Evolutionary conservation across 2,329 filamentous ascomycete genomes (phyloP).

Genomic region (Colletotrichum shisoi): DNA sequence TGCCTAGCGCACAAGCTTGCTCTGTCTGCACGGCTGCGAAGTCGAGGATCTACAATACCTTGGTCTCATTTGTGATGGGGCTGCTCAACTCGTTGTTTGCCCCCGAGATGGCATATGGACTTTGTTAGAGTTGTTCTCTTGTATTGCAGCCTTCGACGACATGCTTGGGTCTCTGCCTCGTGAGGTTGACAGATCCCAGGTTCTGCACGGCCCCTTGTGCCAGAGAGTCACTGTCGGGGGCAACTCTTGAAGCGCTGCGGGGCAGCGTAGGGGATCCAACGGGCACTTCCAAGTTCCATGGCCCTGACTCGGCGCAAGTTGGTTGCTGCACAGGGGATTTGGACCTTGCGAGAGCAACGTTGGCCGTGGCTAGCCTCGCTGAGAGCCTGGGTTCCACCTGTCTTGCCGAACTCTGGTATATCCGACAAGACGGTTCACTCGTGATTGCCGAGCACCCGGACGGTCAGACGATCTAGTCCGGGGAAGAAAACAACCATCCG

Average conservation of each 20-base stretch:
- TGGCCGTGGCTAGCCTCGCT: conserved; percentile 6
- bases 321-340: conserved; percentile 9
- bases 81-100: background rate
- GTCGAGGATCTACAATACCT: background rate
- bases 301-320: conserved; percentile 25
- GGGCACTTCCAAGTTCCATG: conserved; percentile 34
- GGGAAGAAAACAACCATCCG: conserved; percentile 22
- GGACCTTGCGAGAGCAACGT: conserved; percentile 19
- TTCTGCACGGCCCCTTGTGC: conserved; percentile 19
- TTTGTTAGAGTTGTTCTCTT: background rate
- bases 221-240: conserved; percentile 11
- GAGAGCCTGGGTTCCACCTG: conserved; percentile 23
- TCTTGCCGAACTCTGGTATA: conserved; percentile 19
- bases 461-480: conserved; percentile 29
- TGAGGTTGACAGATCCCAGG: background rate
- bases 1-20: background rate
- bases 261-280: conserved; percentile 2
- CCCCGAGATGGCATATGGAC: background rate
- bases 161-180: background rate
- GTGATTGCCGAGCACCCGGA: conserved; percentile 22
- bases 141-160: background rate
- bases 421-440: conserved; percentile 31
- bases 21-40: background rate
- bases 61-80: background rate
- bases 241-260: conserved; percentile 7